These are phyloP conservation scores for Trypethelium eluteriae DNA, from an alignment of 495 filamentous ascomycete genomes.

Conservation along the genomic window DNA sequence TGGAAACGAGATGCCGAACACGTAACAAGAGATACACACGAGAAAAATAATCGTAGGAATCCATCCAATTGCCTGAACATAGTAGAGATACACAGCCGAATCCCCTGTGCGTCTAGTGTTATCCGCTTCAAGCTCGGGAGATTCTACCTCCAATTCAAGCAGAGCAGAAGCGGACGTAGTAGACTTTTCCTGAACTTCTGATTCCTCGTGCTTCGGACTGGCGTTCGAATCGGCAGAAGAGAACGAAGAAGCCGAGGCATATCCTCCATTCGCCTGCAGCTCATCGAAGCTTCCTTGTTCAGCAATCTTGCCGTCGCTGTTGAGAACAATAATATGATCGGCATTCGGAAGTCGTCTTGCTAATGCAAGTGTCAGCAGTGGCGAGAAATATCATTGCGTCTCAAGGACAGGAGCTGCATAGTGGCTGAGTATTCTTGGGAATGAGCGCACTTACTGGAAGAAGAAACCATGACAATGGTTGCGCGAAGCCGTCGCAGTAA, in stretches of 20 bases:
- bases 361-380: conserved; percentile 14
- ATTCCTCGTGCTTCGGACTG: background rate
- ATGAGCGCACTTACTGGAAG: conserved; percentile 25
- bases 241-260: conserved; percentile 24
- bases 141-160: background rate
- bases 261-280: conserved; percentile 31
- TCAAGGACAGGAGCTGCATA: conserved; percentile 23
- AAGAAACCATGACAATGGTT: conserved; percentile 48
- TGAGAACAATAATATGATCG: conserved; percentile 42
- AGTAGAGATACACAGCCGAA: conserved; percentile 28
- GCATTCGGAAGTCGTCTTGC: conserved; percentile 38
- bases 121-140: conserved; percentile 15
- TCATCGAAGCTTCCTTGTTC: conserved; percentile 41
- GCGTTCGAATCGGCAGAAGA: conserved; percentile 20
- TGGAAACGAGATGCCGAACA: conserved; percentile 23
- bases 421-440: conserved; percentile 11
- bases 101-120: conserved; percentile 29
- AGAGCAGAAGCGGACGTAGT: background rate
- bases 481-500: conserved; percentile 44
- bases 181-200: background rate
- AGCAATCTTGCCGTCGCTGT: conserved; percentile 33
- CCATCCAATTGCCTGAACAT: conserved; percentile 24
- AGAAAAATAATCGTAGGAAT: conserved; percentile 27
- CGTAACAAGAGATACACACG: conserved; percentile 30
- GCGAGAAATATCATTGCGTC: conserved; percentile 23